phyloP scores from a whole-genome alignment of 2,329 filamentous ascomycete genomes.

The Trichoderma simmonsii region DNA sequence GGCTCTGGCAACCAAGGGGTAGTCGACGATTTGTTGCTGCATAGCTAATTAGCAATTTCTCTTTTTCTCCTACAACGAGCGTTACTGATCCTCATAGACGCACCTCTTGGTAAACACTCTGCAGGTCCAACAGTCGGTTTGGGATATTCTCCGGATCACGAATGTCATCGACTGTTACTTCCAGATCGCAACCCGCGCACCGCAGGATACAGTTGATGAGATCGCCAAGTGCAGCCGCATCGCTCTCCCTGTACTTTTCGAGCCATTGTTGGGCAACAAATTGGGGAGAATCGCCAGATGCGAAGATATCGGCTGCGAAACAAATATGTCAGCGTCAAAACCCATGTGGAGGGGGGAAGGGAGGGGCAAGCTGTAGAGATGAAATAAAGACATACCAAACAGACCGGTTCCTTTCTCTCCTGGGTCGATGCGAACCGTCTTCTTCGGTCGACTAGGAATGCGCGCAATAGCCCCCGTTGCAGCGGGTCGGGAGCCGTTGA shows the following conservation, averaged over 20 bases:
- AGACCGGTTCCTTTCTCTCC: slow-evolving; percentile 51
- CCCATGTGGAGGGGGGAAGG: slow-evolving; percentile 24
- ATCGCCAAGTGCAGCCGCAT: slow-evolving; percentile 55
- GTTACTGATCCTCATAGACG: not conserved
- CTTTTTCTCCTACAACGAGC: not conserved
- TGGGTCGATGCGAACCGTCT: slow-evolving; percentile 51
- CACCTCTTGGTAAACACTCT: slow-evolving; percentile 80
- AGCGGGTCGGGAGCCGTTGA: slow-evolving; percentile 50
- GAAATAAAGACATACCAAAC: slow-evolving; percentile 45
- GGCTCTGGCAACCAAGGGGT: slow-evolving; percentile 81
- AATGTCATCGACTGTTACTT: slow-evolving; percentile 79
- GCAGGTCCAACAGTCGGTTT: slow-evolving; percentile 75
- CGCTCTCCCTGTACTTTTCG: slow-evolving; percentile 53
- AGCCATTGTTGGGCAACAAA: slow-evolving; percentile 61
- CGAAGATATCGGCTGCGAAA: slow-evolving; percentile 58
- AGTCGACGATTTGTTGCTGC: slow-evolving; percentile 77
- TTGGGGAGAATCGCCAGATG: slow-evolving; percentile 53
- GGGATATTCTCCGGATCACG: slow-evolving; percentile 85
- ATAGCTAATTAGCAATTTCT: slow-evolving; percentile 25
- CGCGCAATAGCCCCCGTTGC: slow-evolving; percentile 38
- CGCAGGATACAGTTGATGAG: slow-evolving; percentile 65
- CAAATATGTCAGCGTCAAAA: slow-evolving; percentile 1
- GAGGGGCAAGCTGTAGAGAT: not conserved
- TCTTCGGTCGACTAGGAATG: slow-evolving; percentile 55
- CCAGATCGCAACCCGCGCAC: slow-evolving; percentile 75